Evolutionary conservation across 1,284 basidiomycete genomes (phyloP).

Genomic region (Microbotryum violaceum): DNA sequence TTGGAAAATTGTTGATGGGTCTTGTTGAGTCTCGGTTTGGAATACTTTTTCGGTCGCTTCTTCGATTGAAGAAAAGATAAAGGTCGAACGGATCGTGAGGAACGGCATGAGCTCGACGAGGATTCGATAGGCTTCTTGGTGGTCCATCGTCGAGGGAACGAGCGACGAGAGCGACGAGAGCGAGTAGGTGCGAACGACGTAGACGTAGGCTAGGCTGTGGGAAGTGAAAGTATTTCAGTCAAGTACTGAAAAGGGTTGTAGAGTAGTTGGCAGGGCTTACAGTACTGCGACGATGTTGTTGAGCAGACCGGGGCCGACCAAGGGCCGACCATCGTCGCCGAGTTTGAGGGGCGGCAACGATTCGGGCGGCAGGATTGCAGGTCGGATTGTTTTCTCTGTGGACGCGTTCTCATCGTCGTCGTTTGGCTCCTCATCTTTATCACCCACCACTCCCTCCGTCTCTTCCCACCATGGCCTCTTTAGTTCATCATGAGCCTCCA

Average conservation of each 20-base stretch:
- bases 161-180: constrained; percentile 16
- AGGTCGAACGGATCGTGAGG: constrained; percentile 17
- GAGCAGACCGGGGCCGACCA: constrained; percentile 6
- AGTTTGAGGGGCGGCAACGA: constrained; percentile 11
- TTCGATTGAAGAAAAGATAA: constrained; percentile 2
- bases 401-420: not conserved
- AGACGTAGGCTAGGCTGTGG: constrained; percentile 25
- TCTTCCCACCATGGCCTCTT: too few species aligned
- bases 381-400: not conserved
- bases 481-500: constrained; percentile 21
- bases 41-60: constrained; percentile 17
- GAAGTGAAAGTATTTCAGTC: not conserved
- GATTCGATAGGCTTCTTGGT: constrained; percentile 7
- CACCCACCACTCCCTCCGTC: not conserved
- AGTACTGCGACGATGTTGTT: constrained; percentile 26
- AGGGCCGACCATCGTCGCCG: constrained; percentile 3
- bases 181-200: constrained; percentile 23
- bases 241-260: not conserved
- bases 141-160: constrained; percentile 8
- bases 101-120: constrained; percentile 18
- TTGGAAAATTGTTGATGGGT: too few species aligned
- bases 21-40: not conserved
- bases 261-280: constrained; percentile 2
- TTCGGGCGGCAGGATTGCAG: not conserved
- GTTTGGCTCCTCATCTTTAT: constrained; percentile 1